phyloP scores from a whole-genome alignment of 2,329 filamentous ascomycete genomes.

The Aspergillus viridinutans region DNA sequence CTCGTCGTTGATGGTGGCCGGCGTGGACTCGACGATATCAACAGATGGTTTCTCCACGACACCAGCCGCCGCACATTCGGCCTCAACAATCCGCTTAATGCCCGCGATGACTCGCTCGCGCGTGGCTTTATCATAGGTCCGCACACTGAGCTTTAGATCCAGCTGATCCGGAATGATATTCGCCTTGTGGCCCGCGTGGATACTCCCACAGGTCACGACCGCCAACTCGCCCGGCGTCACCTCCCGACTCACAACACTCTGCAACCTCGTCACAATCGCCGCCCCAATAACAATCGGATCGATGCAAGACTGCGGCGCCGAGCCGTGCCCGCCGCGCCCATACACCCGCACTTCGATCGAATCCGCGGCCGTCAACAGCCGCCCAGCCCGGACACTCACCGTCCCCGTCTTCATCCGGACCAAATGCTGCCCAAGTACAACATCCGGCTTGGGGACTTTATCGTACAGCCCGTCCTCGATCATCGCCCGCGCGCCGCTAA shows the following conservation, averaged over 20 bases:
- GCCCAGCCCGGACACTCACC: constrained; percentile 30
- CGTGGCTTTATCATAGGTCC: constrained; percentile 30
- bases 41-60: constrained; percentile 43
- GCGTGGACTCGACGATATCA: constrained; percentile 40
- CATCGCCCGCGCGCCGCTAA: constrained; percentile 57
- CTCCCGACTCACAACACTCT: constrained; percentile 39
- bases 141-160: constrained; percentile 40
- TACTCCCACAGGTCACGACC: constrained; percentile 44
- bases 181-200: constrained; percentile 41
- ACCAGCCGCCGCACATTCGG: constrained; percentile 51
- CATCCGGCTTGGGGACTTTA: constrained; percentile 51
- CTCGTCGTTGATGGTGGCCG: constrained; percentile 52
- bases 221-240: constrained; percentile 37
- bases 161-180: constrained; percentile 46
- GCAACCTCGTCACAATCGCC: constrained; percentile 38
- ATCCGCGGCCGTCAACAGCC: constrained; percentile 34
- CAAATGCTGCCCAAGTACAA: constrained; percentile 55
- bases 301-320: constrained; percentile 41
- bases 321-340: constrained; percentile 45
- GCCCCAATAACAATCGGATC: constrained; percentile 47
- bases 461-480: constrained; percentile 54
- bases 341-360: constrained; percentile 34
- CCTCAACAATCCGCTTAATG: constrained; percentile 45
- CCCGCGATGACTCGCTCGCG: constrained; percentile 33
- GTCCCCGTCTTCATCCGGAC: constrained; percentile 37